These are phyloP conservation scores for Cocos nucifera DNA, from an alignment of 176 grass and related monocot species.

Conservation along the genomic window DNA sequence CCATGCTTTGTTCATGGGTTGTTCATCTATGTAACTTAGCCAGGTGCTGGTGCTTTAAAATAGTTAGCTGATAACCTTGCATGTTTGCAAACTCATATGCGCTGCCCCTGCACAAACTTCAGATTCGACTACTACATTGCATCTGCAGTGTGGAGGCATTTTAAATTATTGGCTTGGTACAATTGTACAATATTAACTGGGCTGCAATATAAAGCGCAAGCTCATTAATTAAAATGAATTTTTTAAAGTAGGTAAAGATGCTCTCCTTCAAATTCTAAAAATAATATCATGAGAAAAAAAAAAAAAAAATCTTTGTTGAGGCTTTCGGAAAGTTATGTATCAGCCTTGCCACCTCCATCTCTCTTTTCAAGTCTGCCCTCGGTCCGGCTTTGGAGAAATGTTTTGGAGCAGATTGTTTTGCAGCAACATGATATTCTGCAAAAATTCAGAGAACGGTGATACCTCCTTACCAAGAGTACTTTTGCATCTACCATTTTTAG, in stretches of 20 bases:
- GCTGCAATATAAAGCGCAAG: slow-evolving; percentile 35
- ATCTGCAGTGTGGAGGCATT: no score
- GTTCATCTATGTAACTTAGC: no score
- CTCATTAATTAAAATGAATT: neutral
- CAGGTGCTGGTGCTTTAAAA: no score
- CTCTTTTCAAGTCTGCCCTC: slow-evolving; percentile 80
- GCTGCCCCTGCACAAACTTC: no score
- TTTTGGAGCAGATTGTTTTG: slow-evolving; percentile 69
- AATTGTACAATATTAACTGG: slow-evolving; percentile 9
- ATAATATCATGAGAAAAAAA: no score
- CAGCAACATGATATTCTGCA: slow-evolving; percentile 77
- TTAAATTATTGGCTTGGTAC: no score
- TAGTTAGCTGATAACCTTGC: no score
- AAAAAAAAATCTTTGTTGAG: slow-evolving; percentile 84
- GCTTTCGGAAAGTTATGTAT: slow-evolving; percentile 77
- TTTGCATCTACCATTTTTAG: no score
- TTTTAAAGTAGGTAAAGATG: neutral
- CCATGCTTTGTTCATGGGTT: no score
- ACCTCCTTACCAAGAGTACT: neutral
- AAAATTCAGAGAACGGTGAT: slow-evolving; percentile 11
- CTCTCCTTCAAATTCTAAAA: no score
- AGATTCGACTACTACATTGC: no score
- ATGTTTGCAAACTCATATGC: no score
- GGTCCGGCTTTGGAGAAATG: slow-evolving; percentile 63
- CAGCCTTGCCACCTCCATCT: slow-evolving; percentile 91